A percentile compares a stretch with the other conserved stretches of the same genome.
Evolutionary conservation across 73 alveolate genomes (phyloP).

Genomic region (Blepharisma japonicum): DNA sequence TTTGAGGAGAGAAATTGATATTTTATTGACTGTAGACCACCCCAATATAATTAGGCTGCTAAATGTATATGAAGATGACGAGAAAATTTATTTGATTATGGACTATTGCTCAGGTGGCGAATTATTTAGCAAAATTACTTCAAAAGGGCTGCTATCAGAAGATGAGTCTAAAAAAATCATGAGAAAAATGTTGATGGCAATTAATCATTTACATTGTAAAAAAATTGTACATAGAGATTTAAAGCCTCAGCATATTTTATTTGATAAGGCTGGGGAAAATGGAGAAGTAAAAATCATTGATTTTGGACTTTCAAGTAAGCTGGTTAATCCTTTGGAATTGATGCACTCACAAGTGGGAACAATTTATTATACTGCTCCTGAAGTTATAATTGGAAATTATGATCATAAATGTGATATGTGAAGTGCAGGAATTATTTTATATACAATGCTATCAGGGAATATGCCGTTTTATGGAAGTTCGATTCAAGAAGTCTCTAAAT

Average conservation of each 20-base stretch:
- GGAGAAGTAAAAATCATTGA: not conserved
- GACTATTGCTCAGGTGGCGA: conserved; percentile 67
- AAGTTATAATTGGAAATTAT: not conserved
- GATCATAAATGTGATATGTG: not conserved
- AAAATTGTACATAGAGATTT: not conserved
- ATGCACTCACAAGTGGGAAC: not conserved
- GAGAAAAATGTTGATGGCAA: not conserved
- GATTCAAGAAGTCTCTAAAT: not conserved
- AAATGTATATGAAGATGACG: conserved; percentile 53
- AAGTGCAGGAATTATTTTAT: not conserved
- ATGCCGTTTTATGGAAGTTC: not conserved
- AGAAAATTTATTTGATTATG: conserved; percentile 42
- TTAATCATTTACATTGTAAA: not conserved
- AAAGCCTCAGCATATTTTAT: conserved; percentile 4
- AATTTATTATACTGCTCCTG: not conserved
- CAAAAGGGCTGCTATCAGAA: not conserved
- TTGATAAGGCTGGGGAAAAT: not conserved
- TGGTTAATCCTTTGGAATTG: not conserved
- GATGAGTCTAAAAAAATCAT: not conserved
- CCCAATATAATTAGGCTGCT: conserved; percentile 53
- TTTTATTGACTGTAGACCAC: conserved; percentile 37
- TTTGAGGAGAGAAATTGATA: conserved; percentile 32
- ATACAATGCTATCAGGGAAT: not conserved
- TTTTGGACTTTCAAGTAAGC: not conserved
- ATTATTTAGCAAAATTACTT: conserved; percentile 21